phyloP scores from a whole-genome alignment of 2,329 filamentous ascomycete species.

The Neonectria coccinea region DNA sequence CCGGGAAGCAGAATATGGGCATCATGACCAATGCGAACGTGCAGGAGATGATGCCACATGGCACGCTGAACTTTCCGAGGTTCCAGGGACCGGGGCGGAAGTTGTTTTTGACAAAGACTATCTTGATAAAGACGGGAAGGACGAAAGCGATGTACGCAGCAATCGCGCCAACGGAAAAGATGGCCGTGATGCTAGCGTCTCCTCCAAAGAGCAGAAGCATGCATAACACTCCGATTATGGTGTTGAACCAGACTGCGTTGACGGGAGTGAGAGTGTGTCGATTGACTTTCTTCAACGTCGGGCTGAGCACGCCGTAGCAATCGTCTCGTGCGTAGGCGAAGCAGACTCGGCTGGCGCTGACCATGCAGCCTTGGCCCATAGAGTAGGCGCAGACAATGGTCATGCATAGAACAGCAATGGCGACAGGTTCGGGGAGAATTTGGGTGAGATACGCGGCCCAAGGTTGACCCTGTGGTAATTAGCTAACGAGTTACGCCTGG shows the following conservation, averaged over 20 bases:
- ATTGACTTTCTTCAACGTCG: slow-evolving; percentile 23
- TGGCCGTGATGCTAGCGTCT: slow-evolving; percentile 27
- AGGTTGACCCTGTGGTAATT: slow-evolving; percentile 20
- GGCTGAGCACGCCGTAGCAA: slow-evolving; percentile 28
- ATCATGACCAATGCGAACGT: slow-evolving; percentile 26
- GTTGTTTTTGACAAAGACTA: slow-evolving; percentile 29
- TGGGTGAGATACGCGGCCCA: slow-evolving; percentile 26
- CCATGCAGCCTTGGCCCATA: slow-evolving; percentile 29
- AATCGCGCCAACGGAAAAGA: slow-evolving; percentile 29
- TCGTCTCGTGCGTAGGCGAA: slow-evolving; percentile 30
- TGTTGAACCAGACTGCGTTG: slow-evolving; percentile 31
- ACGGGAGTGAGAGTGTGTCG: slow-evolving; percentile 22
- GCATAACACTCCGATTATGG: slow-evolving; percentile 25
- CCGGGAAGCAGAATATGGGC: slow-evolving; percentile 32
- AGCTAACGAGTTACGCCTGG: not conserved
- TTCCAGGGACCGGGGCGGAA: slow-evolving; percentile 30
- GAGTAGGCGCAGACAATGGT: slow-evolving; percentile 27
- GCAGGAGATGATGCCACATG: slow-evolving; percentile 21
- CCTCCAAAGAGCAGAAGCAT: slow-evolving; percentile 28
- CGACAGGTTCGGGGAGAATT: slow-evolving; percentile 21
- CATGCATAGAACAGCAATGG: slow-evolving; percentile 24
- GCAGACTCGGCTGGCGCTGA: slow-evolving; percentile 27
- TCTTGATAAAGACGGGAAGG: slow-evolving; percentile 30
- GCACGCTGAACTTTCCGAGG: slow-evolving; percentile 22
- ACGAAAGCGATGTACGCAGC: slow-evolving; percentile 28